These are phyloP conservation scores for Amylocystis lapponica DNA, from an alignment of 768 basidiomycete genomes.

Conservation along the genomic window DNA sequence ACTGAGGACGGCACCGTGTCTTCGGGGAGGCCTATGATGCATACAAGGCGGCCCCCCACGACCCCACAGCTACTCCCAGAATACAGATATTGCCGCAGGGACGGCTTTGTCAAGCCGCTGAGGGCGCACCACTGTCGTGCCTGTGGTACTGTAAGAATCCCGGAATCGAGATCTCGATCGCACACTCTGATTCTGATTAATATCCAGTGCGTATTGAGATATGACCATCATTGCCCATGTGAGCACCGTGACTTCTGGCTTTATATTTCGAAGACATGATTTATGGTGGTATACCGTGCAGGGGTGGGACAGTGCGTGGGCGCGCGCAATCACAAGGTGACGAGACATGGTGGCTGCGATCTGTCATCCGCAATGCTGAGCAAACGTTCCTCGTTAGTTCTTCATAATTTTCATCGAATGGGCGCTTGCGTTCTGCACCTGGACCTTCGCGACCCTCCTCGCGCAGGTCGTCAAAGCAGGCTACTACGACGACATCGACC, in stretches of 20 bases:
- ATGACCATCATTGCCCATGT: conserved; percentile 91
- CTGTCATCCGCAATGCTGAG: too few species aligned
- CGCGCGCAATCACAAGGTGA: conserved; percentile 85
- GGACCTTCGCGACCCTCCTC: conserved; percentile 57
- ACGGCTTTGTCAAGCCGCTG: conserved; percentile 66
- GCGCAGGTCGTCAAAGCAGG: conserved; percentile 22
- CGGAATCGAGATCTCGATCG: conserved; percentile 1
- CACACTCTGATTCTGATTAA: not conserved
- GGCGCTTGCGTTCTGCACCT: conserved; percentile 51
- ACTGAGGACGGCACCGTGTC: not conserved
- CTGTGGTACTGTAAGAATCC: conserved; percentile 68
- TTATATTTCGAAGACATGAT: too few species aligned
- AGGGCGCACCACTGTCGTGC: conserved; percentile 75
- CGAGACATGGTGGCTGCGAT: too few species aligned
- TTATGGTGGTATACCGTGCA: conserved; percentile 16
- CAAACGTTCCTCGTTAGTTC: conserved; percentile 49
- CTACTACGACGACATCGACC: conserved; percentile 37
- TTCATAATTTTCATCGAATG: conserved; percentile 80
- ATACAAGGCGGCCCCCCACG: conserved; percentile 28
- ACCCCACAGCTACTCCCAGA: conserved; percentile 52
- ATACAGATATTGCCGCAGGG: conserved; percentile 59
- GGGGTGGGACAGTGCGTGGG: conserved; percentile 96
- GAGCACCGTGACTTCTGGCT: conserved; percentile 18
- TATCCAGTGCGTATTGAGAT: conserved; percentile 69
- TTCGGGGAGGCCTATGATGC: conserved; percentile 14